These are phyloP conservation scores for Penicillium sp. DNA, from an alignment of 2,329 filamentous ascomycete genomes.

Conservation along the genomic window DNA sequence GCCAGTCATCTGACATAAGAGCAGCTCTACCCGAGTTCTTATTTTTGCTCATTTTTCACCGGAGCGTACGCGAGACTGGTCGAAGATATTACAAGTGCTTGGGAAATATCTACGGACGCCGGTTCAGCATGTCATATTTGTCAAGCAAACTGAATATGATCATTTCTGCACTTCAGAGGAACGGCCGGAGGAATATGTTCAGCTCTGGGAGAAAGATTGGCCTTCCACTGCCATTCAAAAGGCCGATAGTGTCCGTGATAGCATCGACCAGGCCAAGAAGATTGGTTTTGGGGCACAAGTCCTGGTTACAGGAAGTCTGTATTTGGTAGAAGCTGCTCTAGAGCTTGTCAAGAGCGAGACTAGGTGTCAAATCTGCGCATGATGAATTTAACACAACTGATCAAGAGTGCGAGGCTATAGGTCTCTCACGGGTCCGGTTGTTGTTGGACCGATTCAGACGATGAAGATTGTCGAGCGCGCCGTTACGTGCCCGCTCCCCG, in stretches of 20 bases:
- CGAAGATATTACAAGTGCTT: neutral
- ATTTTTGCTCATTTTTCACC: slow-evolving; percentile 7
- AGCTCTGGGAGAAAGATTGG: neutral
- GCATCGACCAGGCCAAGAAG: neutral
- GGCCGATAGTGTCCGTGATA: neutral
- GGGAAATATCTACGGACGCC: neutral
- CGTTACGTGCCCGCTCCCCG: too few relatives aligned
- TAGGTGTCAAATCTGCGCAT: neutral
- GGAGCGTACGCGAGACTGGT: slow-evolving; percentile 3
- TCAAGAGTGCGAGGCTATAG: too few relatives aligned
- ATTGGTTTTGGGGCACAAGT: neutral
- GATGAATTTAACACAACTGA: too few relatives aligned
- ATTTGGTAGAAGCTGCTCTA: neutral
- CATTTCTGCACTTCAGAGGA: neutral
- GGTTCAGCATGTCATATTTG: slow-evolving; percentile 2
- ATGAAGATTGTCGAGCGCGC: too few relatives aligned
- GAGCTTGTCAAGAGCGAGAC: neutral
- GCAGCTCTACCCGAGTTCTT: neutral
- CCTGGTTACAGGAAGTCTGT: neutral
- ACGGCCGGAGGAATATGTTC: neutral
- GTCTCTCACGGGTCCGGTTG: too few relatives aligned
- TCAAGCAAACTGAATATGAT: slow-evolving; percentile 4
- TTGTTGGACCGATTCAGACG: too few relatives aligned
- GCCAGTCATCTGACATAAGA: neutral
- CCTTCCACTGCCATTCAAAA: neutral